A percentile compares a stretch with the other conserved stretches of the same genome.
phyloP scores from a whole-genome alignment of 768 basidiomycete genomes.

The Naganishia antarctica region DNA sequence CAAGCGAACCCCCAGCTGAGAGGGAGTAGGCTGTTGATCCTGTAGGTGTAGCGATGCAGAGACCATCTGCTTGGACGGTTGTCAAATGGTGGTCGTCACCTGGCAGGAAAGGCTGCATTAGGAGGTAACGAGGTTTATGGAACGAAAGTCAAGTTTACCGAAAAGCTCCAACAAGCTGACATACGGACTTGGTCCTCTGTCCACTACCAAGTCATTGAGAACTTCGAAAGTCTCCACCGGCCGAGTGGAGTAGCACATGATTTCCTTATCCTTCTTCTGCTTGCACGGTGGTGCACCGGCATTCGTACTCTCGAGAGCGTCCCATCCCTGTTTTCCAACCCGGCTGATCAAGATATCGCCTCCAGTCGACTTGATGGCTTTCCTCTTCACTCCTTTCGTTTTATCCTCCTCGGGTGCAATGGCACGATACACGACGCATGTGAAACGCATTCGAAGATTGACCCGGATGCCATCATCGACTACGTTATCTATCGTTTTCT shows the following conservation, averaged over 20 bases:
- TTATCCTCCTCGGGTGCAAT: conserved; percentile 66
- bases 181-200: conserved; percentile 95
- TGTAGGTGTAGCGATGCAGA: conserved; percentile 91
- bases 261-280: conserved; percentile 77
- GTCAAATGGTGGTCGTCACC: conserved; percentile 99
- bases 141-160: too few species aligned
- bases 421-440: conserved; percentile 94
- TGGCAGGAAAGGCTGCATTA: conserved; percentile 44
- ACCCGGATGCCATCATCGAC: conserved; percentile 92
- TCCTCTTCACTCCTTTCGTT: conserved; percentile 54
- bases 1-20: conserved; percentile 94
- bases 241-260: conserved; percentile 93
- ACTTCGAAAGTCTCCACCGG: conserved; percentile 95
- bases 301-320: conserved; percentile 70
- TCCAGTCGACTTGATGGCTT: conserved; percentile 82
- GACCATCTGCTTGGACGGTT: conserved; percentile 94
- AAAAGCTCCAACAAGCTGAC: conserved; percentile 93
- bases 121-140: too few species aligned
- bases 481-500: conserved; percentile 78
- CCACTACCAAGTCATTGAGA: conserved; percentile 95
- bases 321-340: conserved; percentile 86
- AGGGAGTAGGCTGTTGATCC: conserved; percentile 99
- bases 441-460: conserved; percentile 97
- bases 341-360: conserved; percentile 97
- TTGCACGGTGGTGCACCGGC: conserved; percentile 31